phyloP scores from a whole-genome alignment of 2,329 filamentous ascomycete species.

The Tolypocladium ophioglossoides region DNA sequence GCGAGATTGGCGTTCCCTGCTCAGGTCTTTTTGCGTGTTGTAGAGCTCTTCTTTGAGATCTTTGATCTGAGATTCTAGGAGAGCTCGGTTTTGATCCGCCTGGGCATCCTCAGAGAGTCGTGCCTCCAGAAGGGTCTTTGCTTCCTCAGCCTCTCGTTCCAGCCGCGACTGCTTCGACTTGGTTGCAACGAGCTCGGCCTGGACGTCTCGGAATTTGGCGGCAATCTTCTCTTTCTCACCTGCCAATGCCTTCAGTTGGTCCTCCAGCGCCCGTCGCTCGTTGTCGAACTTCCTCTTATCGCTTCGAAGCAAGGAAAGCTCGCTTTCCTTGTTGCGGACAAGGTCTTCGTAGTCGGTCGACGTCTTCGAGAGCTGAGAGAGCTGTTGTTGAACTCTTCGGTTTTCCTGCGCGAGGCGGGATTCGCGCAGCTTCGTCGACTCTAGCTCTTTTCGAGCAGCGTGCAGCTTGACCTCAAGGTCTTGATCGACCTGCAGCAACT shows the following conservation, averaged over 20 bases:
- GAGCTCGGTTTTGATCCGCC: constrained; percentile 66
- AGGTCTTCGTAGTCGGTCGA: constrained; percentile 94
- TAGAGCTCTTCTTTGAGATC: constrained; percentile 81
- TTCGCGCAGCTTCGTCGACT: constrained; percentile 61
- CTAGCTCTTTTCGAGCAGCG: constrained; percentile 67
- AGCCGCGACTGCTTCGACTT: constrained; percentile 74
- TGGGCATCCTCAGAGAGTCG: constrained; percentile 85
- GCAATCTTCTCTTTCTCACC: constrained; percentile 73
- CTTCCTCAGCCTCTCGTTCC: constrained; percentile 80
- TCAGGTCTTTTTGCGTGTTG: constrained; percentile 77
- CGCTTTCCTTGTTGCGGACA: constrained; percentile 87
- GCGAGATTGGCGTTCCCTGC: constrained; percentile 81
- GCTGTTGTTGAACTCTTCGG: constrained; percentile 69
- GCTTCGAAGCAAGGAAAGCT: constrained; percentile 71
- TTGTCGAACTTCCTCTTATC: constrained; percentile 77
- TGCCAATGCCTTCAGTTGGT: constrained; percentile 61
- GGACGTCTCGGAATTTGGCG: constrained; percentile 66
- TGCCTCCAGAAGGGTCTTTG: constrained; percentile 75
- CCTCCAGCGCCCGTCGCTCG: constrained; percentile 68
- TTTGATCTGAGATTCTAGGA: constrained; percentile 78
- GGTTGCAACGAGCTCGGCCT: constrained; percentile 81
- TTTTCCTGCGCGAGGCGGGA: constrained; percentile 73
- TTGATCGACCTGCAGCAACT: constrained; percentile 75
- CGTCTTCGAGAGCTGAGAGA: constrained; percentile 78
- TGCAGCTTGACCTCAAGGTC: constrained; percentile 81